Evolutionary conservation across 371 early-diverging fungal species (phyloP), one percentile per base, ranked within the genome.

Genomic region (Rhizomucor pusillus): DNA sequence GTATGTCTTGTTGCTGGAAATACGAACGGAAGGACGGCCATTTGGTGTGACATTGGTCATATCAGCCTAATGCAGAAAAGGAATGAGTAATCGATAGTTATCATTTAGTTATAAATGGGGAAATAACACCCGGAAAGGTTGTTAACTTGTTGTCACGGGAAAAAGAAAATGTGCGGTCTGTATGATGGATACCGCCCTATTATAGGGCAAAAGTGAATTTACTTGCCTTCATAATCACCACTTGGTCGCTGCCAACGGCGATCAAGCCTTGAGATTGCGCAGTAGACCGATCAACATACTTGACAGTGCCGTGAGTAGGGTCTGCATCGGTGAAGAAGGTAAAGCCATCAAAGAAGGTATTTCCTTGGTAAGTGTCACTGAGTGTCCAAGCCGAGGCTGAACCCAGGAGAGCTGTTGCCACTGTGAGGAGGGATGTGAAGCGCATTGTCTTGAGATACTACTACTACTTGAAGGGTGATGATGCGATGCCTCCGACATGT

Each of bases 261-360:
- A 55, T 47, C 52, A 63, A 50, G 33, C 25, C 36, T 22, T n/a
- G 14, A 5, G 44, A 14, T 12, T 47, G 46, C 3, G 77, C 79
- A 9, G 52, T 60, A 1, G 49, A 22, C n/a, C 55, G 39, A 39
- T 65, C 55, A 5, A 74, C 60, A 24, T 79, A 79, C 25, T 74
- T 22, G 10, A 79, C 79, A 44, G 56, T 47, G 1, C 80, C 77
- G 34, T 77, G 60, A n/a, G 75, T 71, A 20, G 77, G 77, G 20
- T 79, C 80, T 5, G 60, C 24, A 25, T 19, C 64, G 10, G 63
- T 62, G 37, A 66, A 72, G 47, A 66, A 77, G 29, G 23, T 44
- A 37, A 75, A 79, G 19, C 51, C 49, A 46, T 76, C 63, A 45
- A 71, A 67, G 23, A 71, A 67, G 24, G 39, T 50, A 1, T 24